Conservation (phyloP, 2,329 filamentous ascomycete species). For the Hymenoscyphus linearis region DNA sequence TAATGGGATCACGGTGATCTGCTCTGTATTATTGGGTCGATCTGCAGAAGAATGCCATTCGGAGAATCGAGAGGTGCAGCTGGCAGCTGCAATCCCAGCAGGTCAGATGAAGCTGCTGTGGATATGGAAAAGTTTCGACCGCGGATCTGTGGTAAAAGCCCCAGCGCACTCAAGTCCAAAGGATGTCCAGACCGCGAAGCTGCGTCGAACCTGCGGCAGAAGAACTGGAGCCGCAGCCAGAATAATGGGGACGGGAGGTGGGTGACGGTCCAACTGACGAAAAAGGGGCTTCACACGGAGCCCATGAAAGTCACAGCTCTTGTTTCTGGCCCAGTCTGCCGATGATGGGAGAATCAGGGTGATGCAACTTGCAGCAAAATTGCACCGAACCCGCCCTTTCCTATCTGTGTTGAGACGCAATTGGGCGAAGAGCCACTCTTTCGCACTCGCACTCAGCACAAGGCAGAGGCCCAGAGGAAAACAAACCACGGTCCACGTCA, state of each 20-base stretch:
- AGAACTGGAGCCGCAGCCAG: not conserved
- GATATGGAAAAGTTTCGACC: not conserved
- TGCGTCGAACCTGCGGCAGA: not conserved
- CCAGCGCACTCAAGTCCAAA: not conserved
- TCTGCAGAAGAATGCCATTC: not conserved
- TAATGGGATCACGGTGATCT: no score
- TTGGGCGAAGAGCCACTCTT: not conserved
- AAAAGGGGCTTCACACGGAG: not conserved
- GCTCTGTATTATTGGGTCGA: not conserved
- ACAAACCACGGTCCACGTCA: no score
- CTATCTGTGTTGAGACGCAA: not conserved
- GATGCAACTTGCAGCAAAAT: not conserved
- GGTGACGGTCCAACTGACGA: no score
- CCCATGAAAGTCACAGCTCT: not conserved
- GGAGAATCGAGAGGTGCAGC: not conserved
- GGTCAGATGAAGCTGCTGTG: not conserved
- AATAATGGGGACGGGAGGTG: no score
- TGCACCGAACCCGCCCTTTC: not conserved
- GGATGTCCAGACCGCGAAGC: not conserved
- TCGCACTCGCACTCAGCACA: not conserved
- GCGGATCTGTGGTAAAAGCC: not conserved
- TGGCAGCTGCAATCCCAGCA: not conserved
- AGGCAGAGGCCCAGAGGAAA: not conserved
- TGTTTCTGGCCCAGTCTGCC: not conserved
- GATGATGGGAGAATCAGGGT: not conserved